These are phyloP conservation scores for Umbelopsis isabellina DNA, from an alignment of 192 early-diverging fungal species.

Conservation along the genomic window DNA sequence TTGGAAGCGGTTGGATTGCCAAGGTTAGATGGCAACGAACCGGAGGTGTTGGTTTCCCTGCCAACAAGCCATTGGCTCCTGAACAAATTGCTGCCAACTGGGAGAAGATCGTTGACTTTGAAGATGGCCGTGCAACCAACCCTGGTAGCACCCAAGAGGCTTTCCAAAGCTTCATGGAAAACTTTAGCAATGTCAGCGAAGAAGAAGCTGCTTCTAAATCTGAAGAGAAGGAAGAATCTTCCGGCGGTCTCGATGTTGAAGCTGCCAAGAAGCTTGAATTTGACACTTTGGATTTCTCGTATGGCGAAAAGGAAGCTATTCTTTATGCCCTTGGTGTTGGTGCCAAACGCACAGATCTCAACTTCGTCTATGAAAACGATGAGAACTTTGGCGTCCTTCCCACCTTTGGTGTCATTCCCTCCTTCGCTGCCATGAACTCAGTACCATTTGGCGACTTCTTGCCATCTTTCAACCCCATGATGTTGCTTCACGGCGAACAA, in stretches of 20 bases:
- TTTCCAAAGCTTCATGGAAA: slow-evolving; percentile 80
- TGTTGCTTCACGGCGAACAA: slow-evolving; percentile 99
- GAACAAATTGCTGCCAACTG: slow-evolving; percentile 85
- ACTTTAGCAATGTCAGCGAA: slow-evolving; percentile 71
- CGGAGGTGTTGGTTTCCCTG: slow-evolving; percentile 92
- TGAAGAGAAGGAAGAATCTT: slow-evolving; percentile 39
- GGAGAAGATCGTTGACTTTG: slow-evolving; percentile 87
- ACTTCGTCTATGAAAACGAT: slow-evolving; percentile 90
- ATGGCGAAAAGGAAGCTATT: slow-evolving; percentile 88
- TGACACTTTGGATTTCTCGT: slow-evolving; percentile 64
- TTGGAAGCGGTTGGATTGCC: slow-evolving; percentile 92
- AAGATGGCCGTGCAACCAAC: slow-evolving; percentile 94
- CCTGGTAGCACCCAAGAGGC: slow-evolving; percentile 78
- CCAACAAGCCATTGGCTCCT: slow-evolving; percentile 76
- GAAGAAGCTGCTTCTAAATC: slow-evolving; percentile 42
- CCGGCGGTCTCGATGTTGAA: slow-evolving; percentile 64
- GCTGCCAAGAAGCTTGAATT: slow-evolving; percentile 61
- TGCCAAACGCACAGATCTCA: slow-evolving; percentile 82
- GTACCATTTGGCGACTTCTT: slow-evolving; percentile 74
- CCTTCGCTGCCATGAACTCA: slow-evolving; percentile 69
- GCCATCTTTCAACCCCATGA: slow-evolving; percentile 89
- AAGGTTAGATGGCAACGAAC: slow-evolving; percentile 97
- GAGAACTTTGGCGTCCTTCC: slow-evolving; percentile 87
- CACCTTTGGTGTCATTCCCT: slow-evolving; percentile 89
- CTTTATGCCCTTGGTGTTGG: slow-evolving; percentile 96